phyloP scores from a whole-genome alignment of 495 filamentous ascomycete genomes.

The Penicillium alfredii region DNA sequence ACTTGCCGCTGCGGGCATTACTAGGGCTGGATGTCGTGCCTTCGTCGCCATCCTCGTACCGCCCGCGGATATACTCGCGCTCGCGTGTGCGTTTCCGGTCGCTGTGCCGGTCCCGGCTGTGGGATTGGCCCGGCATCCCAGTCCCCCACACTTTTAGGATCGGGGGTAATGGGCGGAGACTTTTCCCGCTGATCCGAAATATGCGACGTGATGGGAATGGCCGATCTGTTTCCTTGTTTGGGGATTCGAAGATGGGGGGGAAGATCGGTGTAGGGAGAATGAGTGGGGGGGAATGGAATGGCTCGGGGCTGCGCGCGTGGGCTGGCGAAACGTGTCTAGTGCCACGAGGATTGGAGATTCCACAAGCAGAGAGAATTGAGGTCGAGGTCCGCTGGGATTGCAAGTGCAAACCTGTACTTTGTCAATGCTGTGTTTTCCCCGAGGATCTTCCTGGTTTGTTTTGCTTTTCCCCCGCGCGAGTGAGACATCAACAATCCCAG shows the following conservation, averaged over 20 bases:
- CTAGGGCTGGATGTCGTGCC: conserved; percentile 14
- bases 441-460: conserved; percentile 15
- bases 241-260: conserved; percentile 2
- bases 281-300: no score
- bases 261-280: neutral
- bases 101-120: conserved; percentile 36
- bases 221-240: conserved; percentile 6
- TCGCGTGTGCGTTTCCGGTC: conserved; percentile 21
- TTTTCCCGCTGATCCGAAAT: neutral
- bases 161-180: no score
- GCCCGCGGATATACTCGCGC: conserved; percentile 26
- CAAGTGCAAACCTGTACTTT: no score
- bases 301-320: neutral
- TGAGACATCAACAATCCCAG: no score
- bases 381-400: neutral
- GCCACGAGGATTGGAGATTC: neutral
- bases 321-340: conserved; percentile 1
- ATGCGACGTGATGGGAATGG: conserved; percentile 2
- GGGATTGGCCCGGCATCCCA: conserved; percentile 39
- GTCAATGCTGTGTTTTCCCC: conserved; percentile 1
- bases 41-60: conserved; percentile 16
- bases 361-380: no score
- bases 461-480: conserved; percentile 22
- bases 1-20: conserved; percentile 12
- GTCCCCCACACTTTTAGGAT: no score